phyloP scores from a whole-genome alignment of 768 basidiomycete genomes.

The Pulveroboletus sp. region DNA sequence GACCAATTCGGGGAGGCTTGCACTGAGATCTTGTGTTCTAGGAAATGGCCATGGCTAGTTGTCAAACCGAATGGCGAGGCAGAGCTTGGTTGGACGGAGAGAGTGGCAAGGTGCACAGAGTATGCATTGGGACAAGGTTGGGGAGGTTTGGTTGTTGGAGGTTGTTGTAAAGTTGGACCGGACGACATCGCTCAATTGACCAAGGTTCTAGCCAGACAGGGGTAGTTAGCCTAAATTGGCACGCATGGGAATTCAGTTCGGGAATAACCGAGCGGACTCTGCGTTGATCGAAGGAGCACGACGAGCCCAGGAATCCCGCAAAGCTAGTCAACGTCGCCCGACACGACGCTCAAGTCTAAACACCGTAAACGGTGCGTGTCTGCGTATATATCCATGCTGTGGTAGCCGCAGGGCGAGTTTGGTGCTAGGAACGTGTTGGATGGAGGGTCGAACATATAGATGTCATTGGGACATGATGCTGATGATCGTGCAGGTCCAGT shows the following conservation, averaged over 20 bases:
- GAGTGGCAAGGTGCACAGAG: slow-evolving; percentile 26
- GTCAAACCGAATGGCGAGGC: slow-evolving; percentile 65
- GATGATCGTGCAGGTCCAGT: slow-evolving; percentile 31
- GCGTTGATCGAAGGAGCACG: slow-evolving; percentile 8
- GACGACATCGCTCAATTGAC: slow-evolving; percentile 42
- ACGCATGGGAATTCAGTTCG: slow-evolving; percentile 19
- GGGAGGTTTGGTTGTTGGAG: slow-evolving; percentile 59
- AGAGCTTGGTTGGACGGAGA: slow-evolving; percentile 34
- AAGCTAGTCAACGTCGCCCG: slow-evolving; percentile 39
- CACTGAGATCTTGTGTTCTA: slow-evolving; percentile 6
- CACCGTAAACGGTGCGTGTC: slow-evolving; percentile 39
- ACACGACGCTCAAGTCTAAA: slow-evolving; percentile 39
- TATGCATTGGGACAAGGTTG: slow-evolving; percentile 31
- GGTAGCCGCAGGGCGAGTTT: slow-evolving; percentile 4
- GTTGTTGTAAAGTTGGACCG: slow-evolving; percentile 65
- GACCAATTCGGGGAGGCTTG: slow-evolving; percentile 32
- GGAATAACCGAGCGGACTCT: slow-evolving; percentile 24
- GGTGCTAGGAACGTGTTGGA: too few relatives aligned
- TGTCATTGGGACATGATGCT: slow-evolving; percentile 23
- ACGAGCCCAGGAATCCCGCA: slow-evolving; percentile 23
- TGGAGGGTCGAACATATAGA: slow-evolving; percentile 36
- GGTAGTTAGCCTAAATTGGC: slow-evolving; percentile 4
- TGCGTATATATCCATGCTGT: not conserved
- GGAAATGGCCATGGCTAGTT: slow-evolving; percentile 48
- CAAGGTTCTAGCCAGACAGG: slow-evolving; percentile 4